These are phyloP conservation scores for Nitzschia inconspicua DNA, from an alignment of 108 stramenopile genomes.

Conservation along the genomic window DNA sequence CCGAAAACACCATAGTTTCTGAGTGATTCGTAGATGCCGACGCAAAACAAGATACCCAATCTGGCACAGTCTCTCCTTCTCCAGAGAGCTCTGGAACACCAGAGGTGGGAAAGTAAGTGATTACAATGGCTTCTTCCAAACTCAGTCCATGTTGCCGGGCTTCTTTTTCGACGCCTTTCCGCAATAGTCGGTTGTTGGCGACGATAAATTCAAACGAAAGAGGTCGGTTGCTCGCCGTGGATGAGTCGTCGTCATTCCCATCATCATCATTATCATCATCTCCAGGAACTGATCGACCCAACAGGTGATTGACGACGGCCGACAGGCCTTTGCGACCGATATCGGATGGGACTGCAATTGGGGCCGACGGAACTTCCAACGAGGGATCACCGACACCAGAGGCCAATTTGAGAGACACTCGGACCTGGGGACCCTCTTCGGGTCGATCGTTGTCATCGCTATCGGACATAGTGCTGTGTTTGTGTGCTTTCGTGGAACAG, in stretches of 20 bases:
- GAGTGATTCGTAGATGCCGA: slow-evolving; percentile 4
- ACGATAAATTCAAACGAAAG: slow-evolving; percentile 76
- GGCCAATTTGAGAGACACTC: slow-evolving; percentile 48
- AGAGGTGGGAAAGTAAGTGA: slow-evolving; percentile 75
- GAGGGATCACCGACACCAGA: slow-evolving; percentile 27
- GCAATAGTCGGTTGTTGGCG: slow-evolving; percentile 54
- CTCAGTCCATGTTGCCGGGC: slow-evolving; percentile 64
- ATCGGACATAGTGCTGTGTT: slow-evolving; percentile 1
- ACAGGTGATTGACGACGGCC: slow-evolving; percentile 61
- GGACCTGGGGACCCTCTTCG: slow-evolving; percentile 44
- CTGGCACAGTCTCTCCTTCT: slow-evolving; percentile 63
- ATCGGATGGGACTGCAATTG: slow-evolving; percentile 74
- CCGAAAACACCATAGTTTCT: slow-evolving; percentile 16
- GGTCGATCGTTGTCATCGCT: slow-evolving; percentile 25
- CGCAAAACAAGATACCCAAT: slow-evolving; percentile 71
- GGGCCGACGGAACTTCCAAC: slow-evolving; percentile 65
- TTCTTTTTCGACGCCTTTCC: slow-evolving; percentile 64
- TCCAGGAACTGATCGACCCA: slow-evolving; percentile 28
- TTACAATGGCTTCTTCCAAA: slow-evolving; percentile 60
- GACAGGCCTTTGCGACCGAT: slow-evolving; percentile 75
- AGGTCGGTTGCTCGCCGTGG: slow-evolving; percentile 34
- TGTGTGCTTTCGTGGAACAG: too few species aligned
- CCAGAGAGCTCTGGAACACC: slow-evolving; percentile 43
- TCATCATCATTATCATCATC: slow-evolving; percentile 20
- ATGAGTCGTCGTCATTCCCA: slow-evolving; percentile 35